Base-by-base conservation (phyloP, 2,329 filamentous ascomycete species). In the Fulvia fulva region DNA sequence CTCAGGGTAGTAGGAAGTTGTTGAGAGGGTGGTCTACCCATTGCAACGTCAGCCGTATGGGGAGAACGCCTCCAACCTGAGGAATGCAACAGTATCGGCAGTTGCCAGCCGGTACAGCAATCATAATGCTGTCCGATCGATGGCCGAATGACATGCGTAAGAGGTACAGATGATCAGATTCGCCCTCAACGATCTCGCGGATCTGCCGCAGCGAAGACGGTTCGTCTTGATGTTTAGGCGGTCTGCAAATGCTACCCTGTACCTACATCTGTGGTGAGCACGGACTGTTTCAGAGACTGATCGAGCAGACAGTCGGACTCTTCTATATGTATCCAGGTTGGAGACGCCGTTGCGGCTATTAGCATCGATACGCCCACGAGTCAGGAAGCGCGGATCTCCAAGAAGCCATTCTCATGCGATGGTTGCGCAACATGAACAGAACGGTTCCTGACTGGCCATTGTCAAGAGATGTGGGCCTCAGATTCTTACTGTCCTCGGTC, bases 271-370 rank as follows among this genome's bases (percentile, higher is more conserved):
- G 54, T 45, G 49, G 52, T 50, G 57, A 51, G 67, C 68, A 69
- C 68, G 65, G 67, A 64, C 67, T 65, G 63, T 68, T 67, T 67
- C 61, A 63, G 53, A 51, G 53, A 66, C 60, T 60, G 66, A 66
- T 65, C 64, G 64, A 68, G 64, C 64, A 58, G 52, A 52, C 56
- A 55, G 65, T 63, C 65, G 63, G 64, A 65, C 59, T 63, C 59
- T 63, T 53, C 53, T 30, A 56, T 55, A 54, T 41, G 26, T 61
- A 53, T 59, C 56, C 60, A 51, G 51, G 49, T 61, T 56, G 57
- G 21, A 53, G 55, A 57, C 56, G 55, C 41, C 37, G 14, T 19
- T 49, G 53, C 52, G 61, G 52, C 56, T 34, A 37, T 56, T 62
- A 44, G 57, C 56, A 60, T 53, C 53, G 57, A 26, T 49, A 54